Evolutionary conservation across 768 basidiomycete species (phyloP), one percentile per base, ranked within the genome.

Genomic region (Hypholoma fasciculare): DNA sequence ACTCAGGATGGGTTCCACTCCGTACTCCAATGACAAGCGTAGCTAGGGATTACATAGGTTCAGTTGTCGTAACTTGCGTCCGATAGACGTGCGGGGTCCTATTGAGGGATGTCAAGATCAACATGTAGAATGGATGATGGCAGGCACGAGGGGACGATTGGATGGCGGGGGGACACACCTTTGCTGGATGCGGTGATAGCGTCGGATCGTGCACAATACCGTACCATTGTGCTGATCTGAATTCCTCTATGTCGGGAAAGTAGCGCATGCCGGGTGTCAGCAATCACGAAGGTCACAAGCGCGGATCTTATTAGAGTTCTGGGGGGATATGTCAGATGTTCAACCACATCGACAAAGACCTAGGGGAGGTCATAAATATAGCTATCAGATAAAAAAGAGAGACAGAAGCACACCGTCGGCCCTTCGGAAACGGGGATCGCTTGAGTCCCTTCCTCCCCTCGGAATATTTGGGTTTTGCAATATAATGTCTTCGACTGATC

Each of bases 41-140:
- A 0, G 82, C 74, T 14, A 87, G 74, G 71, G 85, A 82, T 46
- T 76, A 77, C 16, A 85, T 76, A 1, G 77, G 73, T 63, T 86
- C 83, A 0, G 73, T 76, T 0, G 75, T 73, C 2, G 85, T 81
- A 87, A 87, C 59, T 77, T 82, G 34, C 81, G 71, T 5, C 85
- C 85, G 14, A 85, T 68, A 61, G 85, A 87, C 4, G 74, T 73
- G 13, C 83, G 76, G 30, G 80, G 81, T 43, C 81, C 80, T 77
- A 59, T 40, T 6, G 30, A 19, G 14, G 38, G 13, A 34, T 34
- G 30, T 48, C 9, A 37, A 49, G 30, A 20, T 46, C 17, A 27
- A 9, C 30, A 34, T 34, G 9, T 2, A 7, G 30, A 34, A 34
- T 34, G 30, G 30, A 12, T 1, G 19, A 4, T 42, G 17, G 43